Evolutionary conservation across 441 rosid genomes (phyloP).

Genomic region (Monsonia emarginata): DNA sequence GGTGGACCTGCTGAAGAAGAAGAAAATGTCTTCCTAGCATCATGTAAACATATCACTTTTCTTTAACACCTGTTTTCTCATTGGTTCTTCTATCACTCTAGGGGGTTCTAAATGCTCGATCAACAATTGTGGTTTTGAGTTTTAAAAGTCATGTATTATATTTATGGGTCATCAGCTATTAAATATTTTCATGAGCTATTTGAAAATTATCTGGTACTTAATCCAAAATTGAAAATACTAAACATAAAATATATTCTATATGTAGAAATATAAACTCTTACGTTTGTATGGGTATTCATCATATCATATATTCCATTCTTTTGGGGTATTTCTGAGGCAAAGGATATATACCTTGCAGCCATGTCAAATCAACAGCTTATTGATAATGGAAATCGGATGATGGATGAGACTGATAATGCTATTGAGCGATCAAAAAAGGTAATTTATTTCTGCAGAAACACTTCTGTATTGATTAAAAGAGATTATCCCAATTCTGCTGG

Average conservation of each 20-base stretch:
- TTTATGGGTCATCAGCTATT: not conserved
- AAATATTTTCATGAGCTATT: not conserved
- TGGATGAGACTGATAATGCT: conserved; percentile 93
- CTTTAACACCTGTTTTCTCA: not conserved
- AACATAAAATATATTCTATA: no score
- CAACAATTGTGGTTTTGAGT: not conserved
- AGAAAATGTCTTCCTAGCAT: conserved; percentile 76
- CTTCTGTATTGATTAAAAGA: not conserved
- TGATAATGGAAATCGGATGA: conserved; percentile 67
- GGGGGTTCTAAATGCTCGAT: not conserved
- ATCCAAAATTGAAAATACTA: no score
- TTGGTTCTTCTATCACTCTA: not conserved
- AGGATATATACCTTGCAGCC: conserved; percentile 35
- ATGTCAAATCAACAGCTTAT: conserved; percentile 81
- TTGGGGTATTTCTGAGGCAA: conserved; percentile 14
- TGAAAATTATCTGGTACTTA: no score
- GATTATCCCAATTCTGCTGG: not conserved
- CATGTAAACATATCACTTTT: conserved; percentile 40
- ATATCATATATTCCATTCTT: not conserved
- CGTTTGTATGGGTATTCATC: no score
- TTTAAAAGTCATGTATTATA: not conserved
- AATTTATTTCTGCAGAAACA: conserved; percentile 10
- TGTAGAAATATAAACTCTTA: no score
- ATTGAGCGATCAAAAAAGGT: conserved; percentile 90
- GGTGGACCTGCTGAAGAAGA: conserved; percentile 61